Base-by-base conservation (phyloP, 2,329 filamentous ascomycete species). In the Emmonsiellopsis sp. region DNA sequence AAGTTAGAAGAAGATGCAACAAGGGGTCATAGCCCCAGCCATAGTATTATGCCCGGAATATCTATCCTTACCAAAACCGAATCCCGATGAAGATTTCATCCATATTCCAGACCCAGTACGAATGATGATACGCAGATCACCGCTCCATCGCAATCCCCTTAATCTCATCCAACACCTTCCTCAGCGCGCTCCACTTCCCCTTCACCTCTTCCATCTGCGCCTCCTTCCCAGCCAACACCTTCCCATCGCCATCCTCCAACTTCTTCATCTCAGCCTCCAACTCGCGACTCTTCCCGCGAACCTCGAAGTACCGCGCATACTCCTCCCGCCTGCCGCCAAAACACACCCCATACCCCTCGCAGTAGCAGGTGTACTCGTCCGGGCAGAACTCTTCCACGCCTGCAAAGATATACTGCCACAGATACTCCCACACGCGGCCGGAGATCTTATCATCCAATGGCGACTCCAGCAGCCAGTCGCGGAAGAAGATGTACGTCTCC, bases 391-490 rank as follows among this genome's bases (percentile, higher is more conserved):
- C 64, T 11, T 66, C 61, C 45, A 73, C 56, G 2, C 75, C 76
- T 0, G 78, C 79, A 61, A 83, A 84, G 10, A 84, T 73, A 56
- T 75, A 79, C 55, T 83, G 80, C 81, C 81, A 84, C 1, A 82
- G 65, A 60, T 84, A 83, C 63, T 84, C 81, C 70, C 79, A 83
- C 14, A 83, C 72, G 2, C 81, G 72, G 3, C 81, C 81, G 13
- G 76, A 77, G 14, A 83, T 68, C 43, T 74, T 74, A 60, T 83
- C 79, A 21, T 68, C 70, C 32, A 83, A 62, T 17, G 75, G 69
- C 0, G 80, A 83, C 14, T 73, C 71, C 31, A 82, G 68, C 2
- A 84, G 65, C 81, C 81, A 84, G 58, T 82, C 76, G 17, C 81
- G 74, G 58, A 81, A 78, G 60, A 73, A 77, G 21, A 79, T 68